phyloP scores from a whole-genome alignment of 768 basidiomycete species.

The Rhizopogon roseolus region DNA sequence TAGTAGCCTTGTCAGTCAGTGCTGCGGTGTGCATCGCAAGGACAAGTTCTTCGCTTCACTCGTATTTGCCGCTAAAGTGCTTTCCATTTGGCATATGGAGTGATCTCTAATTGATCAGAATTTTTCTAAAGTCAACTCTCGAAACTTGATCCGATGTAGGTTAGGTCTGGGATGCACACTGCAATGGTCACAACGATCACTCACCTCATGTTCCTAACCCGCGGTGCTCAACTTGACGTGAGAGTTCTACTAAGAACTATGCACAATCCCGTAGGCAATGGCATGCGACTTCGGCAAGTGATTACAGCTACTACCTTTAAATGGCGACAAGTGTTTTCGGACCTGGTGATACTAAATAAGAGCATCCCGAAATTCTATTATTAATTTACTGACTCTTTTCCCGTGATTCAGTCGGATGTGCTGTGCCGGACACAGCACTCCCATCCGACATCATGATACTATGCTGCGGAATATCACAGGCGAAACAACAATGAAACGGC shows the following conservation, averaged over 20 bases:
- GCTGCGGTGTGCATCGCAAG: neutral
- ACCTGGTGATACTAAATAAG: neutral
- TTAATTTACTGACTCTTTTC: neutral
- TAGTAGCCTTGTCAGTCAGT: neutral
- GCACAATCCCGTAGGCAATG: neutral
- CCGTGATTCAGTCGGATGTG: neutral
- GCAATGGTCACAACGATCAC: neutral
- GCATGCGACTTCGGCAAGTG: conserved; percentile 2
- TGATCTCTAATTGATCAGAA: neutral
- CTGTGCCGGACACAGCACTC: neutral
- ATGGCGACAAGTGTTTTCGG: neutral
- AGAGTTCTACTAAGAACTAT: neutral
- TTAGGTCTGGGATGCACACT: neutral
- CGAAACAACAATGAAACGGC: neutral
- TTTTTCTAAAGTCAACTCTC: neutral
- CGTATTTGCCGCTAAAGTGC: neutral
- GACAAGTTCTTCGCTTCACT: neutral
- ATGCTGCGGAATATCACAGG: neutral
- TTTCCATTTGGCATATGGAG: neutral
- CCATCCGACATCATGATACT: neutral
- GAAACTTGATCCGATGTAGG: neutral
- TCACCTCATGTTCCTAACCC: neutral
- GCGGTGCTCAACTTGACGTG: neutral
- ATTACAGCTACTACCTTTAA: neutral
- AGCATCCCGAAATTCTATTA: neutral